phyloP scores from a whole-genome alignment of 352 stramenopile genomes.

The Elongisporangium undulatum region DNA sequence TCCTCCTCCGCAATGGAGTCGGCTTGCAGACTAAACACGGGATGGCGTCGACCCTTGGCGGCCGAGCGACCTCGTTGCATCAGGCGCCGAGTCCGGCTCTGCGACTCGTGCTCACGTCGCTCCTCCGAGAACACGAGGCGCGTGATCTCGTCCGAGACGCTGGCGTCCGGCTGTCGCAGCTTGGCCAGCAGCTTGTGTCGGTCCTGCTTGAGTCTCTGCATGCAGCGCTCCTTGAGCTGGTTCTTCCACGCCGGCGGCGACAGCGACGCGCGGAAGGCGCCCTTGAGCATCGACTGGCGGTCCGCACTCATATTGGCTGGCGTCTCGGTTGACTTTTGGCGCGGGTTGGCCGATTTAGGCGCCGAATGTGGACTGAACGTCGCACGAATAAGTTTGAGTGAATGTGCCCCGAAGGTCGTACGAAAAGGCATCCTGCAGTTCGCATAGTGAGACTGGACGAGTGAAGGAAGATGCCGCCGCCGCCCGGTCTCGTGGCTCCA shows the following conservation, averaged over 20 bases:
- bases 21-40: slow-evolving; percentile 29
- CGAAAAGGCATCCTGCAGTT: no score
- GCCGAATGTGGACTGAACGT: background rate
- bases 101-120: slow-evolving; percentile 5
- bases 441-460: background rate
- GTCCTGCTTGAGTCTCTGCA: slow-evolving; percentile 63
- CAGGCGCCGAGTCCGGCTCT: background rate
- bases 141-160: slow-evolving; percentile 63
- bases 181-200: slow-evolving; percentile 54
- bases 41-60: slow-evolving; percentile 9
- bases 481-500: no score
- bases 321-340: background rate
- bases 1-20: slow-evolving; percentile 6
- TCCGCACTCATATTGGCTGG: background rate
- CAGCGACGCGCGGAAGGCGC: slow-evolving; percentile 33
- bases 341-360: background rate
- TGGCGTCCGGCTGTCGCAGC: slow-evolving; percentile 52
- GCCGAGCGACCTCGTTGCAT: background rate
- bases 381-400: background rate
- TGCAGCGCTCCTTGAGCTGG: slow-evolving; percentile 66
- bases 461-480: no score
- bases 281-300: slow-evolving; percentile 13
- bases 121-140: slow-evolving; percentile 43
- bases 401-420: background rate
- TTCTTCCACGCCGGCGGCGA: slow-evolving; percentile 75